Evolutionary conservation across 1,139 yeast species (phyloP), one percentile per base, ranked within the genome.

Genomic region (Protomyces inundatus): DNA sequence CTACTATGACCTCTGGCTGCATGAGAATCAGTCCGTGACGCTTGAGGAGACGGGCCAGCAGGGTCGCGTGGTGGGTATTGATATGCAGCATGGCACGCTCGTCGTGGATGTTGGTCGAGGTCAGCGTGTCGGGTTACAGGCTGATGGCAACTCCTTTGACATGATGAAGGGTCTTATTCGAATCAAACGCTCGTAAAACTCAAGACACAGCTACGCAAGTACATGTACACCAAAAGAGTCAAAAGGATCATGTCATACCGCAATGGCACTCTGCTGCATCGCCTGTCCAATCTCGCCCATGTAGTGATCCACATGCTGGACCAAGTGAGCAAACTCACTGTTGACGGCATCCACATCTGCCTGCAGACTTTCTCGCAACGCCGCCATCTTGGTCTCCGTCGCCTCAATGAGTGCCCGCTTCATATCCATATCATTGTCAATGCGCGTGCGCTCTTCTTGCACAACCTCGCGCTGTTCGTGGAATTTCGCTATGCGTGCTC

Each of bases 141-240:
- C 99, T 0, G 98, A 95, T 73, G 98, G 98, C 0, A 95, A 95
- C 73, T 89, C 97, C 1, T 95, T 95, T 73, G 98, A 95, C 73
- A 91, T 95, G 79, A 87, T 93, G 77, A 87, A 83, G 70, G 98
- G 98, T 0, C 78, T 95, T 68, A 87, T 95, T n/a, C 88, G 90
- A 7, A 37, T 58, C 34, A 58, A 58, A 34, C 10, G 54, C 36
- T 42, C 48, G 3, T 42, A 16, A 14, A 36, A 9, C 10, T 42
- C 6, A 42, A 23, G 23, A 23, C 23, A 23, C 23, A 23, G 23
- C 23, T 23, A 23, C 23, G 23, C 23, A 23, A 23, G 23, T 23
- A 23, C 23, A 23, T 23, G 23, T 23, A 23, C 23, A 23, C 23
- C 23, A 23, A 23, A 23, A 23, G 23, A 23, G 23, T 2, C 23